These are phyloP conservation scores for Sistotremastrum niveocremeum DNA, from an alignment of 768 basidiomycete species.

Conservation along the genomic window DNA sequence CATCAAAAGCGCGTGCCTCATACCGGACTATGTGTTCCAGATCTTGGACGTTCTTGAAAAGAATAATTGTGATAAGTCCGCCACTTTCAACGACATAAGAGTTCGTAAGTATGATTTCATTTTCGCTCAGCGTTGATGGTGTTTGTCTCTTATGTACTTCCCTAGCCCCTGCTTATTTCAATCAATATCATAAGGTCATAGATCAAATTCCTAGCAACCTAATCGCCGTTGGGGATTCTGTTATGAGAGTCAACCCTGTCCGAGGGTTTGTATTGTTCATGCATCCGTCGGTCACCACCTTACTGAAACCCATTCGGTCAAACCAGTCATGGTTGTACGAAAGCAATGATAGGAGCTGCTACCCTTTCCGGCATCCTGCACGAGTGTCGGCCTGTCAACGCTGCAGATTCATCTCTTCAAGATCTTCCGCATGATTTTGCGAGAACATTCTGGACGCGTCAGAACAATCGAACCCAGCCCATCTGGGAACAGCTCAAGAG, in stretches of 20 bases:
- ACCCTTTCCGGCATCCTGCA: constrained; percentile 10
- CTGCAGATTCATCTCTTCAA: no score
- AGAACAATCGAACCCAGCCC: no score
- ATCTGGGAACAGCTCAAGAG: no score
- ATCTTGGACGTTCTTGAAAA: constrained; percentile 18
- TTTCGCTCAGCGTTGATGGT: background rate
- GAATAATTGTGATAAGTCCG: constrained; percentile 7
- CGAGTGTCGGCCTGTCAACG: background rate
- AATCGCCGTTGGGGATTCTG: constrained; percentile 22
- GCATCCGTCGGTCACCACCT: background rate
- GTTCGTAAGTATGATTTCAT: constrained; percentile 7
- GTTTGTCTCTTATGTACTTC: background rate
- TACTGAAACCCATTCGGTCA: no score
- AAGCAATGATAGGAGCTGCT: constrained; percentile 11
- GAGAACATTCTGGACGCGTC: no score
- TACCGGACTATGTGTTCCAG: constrained; percentile 16
- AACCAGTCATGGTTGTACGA: constrained; percentile 10
- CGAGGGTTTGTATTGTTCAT: constrained; percentile 6
- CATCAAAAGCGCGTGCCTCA: background rate
- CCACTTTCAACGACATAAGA: constrained; percentile 2
- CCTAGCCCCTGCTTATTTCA: constrained; percentile 13
- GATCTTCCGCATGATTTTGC: no score
- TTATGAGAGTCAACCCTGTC: constrained; percentile 16
- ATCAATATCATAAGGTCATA: constrained; percentile 14
- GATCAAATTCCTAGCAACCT: constrained; percentile 19